Evolutionary conservation across 225 moss, liverwort and hornwort species (phyloP), one percentile per base, ranked within the genome.

Genomic region (Neckera pumila): DNA sequence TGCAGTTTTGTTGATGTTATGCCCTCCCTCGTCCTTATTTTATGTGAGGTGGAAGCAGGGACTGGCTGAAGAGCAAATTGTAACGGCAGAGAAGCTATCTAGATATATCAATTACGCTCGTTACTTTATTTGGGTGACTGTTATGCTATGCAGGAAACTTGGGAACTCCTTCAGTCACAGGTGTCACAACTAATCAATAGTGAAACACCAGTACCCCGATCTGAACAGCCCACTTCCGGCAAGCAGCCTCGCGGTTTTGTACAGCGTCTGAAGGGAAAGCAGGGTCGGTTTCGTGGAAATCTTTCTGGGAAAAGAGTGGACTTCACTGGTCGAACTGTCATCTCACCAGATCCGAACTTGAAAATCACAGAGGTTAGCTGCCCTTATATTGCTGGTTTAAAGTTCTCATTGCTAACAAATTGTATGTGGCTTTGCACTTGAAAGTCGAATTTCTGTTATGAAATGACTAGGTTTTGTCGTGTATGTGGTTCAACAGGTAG

Each of bases 261-360:
- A 22, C 98, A 99, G 93, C 95, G 98, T 87, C 84, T 99, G 89
- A 99, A 99, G 87, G 98, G 98, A 87, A 99, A 99, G 84, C 98
- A 99, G 83, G 98, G 98, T 82, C 92, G 97, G 15, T 99, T 99
- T 91, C 95, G 98, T 76, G 97, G 98, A 87, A 99, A 99, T 85
- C 93, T 99, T 40, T 99, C 98, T 80, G 98, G 98, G 56, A 99
- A 99, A 89, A 90, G 98, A 83, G 98, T 99, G 69, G 98, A 99
- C 83, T 99, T 97, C 85, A 99, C 97, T 88, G 98, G 98, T 62
- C 93, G 98, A 89, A 99, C 98, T 88, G 97, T 99, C 70, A 99
- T 99, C 88, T 99, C 98, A 64, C 98, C 98, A 89, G 98, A 99
- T 91, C 98, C 98, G 30, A 99, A 99, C 86, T 89, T 99, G 79